Base-by-base conservation (phyloP, 1,284 basidiomycete species). In the Tilletia setariae region DNA sequence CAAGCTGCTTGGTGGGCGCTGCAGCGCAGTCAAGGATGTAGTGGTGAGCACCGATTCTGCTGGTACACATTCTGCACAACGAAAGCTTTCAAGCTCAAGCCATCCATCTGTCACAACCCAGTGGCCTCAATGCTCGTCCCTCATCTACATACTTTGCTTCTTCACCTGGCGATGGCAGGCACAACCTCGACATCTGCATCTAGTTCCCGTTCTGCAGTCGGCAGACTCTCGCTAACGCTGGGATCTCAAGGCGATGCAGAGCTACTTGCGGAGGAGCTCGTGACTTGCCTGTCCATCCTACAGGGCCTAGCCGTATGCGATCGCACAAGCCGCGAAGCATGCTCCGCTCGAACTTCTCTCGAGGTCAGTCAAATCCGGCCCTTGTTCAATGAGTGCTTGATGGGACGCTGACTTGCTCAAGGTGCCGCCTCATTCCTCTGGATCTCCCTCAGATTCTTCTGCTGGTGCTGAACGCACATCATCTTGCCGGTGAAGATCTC, bases 241-340 rank as follows among this genome's bases (percentile, higher is more conserved):
- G 28, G 30, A 61, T 35, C 56, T 11, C 7, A n/a, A 30, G 28
- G 15, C 19, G 56, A 61, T 8, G 30, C 32, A 15, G 56, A 61
- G 8, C 56, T 61, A 6, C 28, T 61, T 32, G 56, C 56, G 13
- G 56, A 61, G 28, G 56, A 61, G 21, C 19, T 61, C 6, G 56
- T 61, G 32, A 21, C 28, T 19, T 61, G 28, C 13, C 56, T 61
- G 1, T 61, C 56, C 7, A 25, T 61, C 16, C 32, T 61, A 21
- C 56, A 61, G 32, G 56, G 56, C 25, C 56, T 61, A 4, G 56
- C 28, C 0, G 56, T 61, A 6, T 32, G 56, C n/a, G 56, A 61
- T 35, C 56, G 56, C 16, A 21, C 23, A 4, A 61, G 56, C 35
- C 56, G 56, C 32, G 9, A 25, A 61, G 28, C 56, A 35, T 53